These are phyloP conservation scores for Monilinia aucupariae DNA, from an alignment of 2,329 filamentous ascomycete species.

Conservation along the genomic window DNA sequence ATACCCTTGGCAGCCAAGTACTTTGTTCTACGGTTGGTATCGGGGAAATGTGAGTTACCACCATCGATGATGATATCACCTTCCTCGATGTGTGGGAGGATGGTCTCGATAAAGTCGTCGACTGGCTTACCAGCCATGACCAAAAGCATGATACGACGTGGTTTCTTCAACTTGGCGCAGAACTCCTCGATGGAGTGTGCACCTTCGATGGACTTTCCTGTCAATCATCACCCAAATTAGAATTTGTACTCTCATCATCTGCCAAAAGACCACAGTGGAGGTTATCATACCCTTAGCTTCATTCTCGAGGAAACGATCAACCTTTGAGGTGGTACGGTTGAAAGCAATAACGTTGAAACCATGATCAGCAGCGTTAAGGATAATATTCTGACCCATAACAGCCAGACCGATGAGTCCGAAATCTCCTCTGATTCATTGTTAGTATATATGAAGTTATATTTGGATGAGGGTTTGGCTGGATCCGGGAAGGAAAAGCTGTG, in stretches of 20 bases:
- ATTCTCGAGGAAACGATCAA: conserved; percentile 87
- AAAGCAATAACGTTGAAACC: conserved; percentile 96
- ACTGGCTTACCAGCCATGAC: conserved; percentile 98
- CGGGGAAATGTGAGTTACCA: conserved; percentile 98
- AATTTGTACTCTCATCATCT: conserved; percentile 4
- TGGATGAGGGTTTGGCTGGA: not conserved
- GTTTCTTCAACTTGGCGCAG: conserved; percentile 91
- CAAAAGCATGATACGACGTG: conserved; percentile 95
- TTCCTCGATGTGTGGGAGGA: conserved; percentile 74
- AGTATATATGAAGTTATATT: conserved; percentile 7
- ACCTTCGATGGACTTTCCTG: conserved; percentile 87
- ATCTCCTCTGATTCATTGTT: conserved; percentile 49
- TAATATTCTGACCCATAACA: conserved; percentile 87
- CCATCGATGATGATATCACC: conserved; percentile 99
- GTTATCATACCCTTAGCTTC: conserved; percentile 66
- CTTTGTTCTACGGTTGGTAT: conserved; percentile 93
- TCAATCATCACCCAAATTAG: conserved; percentile 14
- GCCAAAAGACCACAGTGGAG: not conserved
- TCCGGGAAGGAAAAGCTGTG: not conserved
- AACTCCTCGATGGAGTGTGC: conserved; percentile 94
- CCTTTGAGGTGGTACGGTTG: conserved; percentile 98
- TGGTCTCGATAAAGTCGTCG: conserved; percentile 96
- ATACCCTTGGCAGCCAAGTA: conserved; percentile 85
- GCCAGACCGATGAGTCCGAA: conserved; percentile 89
- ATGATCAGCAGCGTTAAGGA: conserved; percentile 83